Conservation (phyloP, 129 eudicot genomes). For the Artemisia annua region DNA sequence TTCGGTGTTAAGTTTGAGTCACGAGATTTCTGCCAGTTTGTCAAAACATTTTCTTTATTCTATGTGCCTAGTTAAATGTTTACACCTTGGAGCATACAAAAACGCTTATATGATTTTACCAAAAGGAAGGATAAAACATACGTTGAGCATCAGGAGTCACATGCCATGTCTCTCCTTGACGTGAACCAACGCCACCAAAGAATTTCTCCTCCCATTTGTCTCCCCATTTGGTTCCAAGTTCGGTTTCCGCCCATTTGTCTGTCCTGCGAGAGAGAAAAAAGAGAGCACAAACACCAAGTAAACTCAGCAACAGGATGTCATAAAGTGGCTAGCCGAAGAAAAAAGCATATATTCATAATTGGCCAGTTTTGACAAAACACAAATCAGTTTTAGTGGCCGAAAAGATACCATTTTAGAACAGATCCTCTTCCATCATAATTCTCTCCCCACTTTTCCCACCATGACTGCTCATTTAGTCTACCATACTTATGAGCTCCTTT, state of each 20-base stretch:
- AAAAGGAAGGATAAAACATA: slow-evolving; percentile 34
- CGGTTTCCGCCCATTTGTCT: slow-evolving; percentile 96
- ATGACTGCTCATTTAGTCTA: slow-evolving; percentile 84
- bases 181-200: slow-evolving; percentile 82
- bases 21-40: no score
- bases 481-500: slow-evolving; percentile 91
- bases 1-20: no score
- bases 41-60: no score
- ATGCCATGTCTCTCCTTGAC: slow-evolving; percentile 99
- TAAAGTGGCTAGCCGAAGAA: no score
- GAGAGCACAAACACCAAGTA: slow-evolving; percentile 8
- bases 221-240: slow-evolving; percentile 92
- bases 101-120: not conserved
- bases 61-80: not conserved
- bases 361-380: no score
- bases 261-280: slow-evolving; percentile 52
- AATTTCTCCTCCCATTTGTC: slow-evolving; percentile 95
- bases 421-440: slow-evolving; percentile 96
- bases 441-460: slow-evolving; percentile 99
- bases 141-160: slow-evolving; percentile 73
- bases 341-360: no score
- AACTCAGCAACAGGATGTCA: not conserved
- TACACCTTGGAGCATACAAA: not conserved
- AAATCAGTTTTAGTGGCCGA: not conserved
- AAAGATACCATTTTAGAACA: slow-evolving; percentile 79